Conservation (phyloP, 2,329 filamentous ascomycete genomes). For the Paracorniculantispora psalliotae region DNA sequence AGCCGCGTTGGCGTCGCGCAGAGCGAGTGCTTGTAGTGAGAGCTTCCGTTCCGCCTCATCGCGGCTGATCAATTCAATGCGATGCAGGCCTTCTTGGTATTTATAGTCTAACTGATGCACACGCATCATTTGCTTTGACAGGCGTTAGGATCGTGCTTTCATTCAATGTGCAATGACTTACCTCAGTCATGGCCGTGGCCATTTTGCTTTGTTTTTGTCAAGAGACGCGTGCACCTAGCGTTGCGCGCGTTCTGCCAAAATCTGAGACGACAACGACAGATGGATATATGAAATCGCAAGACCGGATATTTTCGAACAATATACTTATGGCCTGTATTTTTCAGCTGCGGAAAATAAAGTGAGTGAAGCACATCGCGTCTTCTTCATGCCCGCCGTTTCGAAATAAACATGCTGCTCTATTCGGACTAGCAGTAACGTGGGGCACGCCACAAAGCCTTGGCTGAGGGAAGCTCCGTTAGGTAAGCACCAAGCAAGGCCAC, state of each 20-base stretch:
- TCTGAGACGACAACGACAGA: not conserved
- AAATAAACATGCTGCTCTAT: conserved; percentile 9
- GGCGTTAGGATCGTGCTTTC: not conserved
- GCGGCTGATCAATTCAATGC: conserved; percentile 63
- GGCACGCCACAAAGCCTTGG: not conserved
- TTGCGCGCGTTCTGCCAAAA: not conserved
- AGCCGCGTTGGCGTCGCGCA: conserved; percentile 68
- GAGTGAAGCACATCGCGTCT: not conserved
- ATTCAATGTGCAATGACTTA: not conserved
- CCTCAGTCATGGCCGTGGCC: conserved; percentile 13
- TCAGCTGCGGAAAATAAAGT: conserved; percentile 13
- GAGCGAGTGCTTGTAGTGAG: conserved; percentile 62
- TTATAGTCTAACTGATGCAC: conserved; percentile 61
- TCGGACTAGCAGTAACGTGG: not conserved
- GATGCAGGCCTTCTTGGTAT: conserved; percentile 61
- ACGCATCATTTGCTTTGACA: conserved; percentile 37
- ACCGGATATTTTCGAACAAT: not conserved
- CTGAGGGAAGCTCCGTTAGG: not conserved
- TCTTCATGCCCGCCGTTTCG: not conserved
- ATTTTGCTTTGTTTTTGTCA: conserved; percentile 4
- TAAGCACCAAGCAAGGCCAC: conserved; percentile 12
- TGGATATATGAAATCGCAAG: not conserved
- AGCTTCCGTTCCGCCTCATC: conserved; percentile 70
- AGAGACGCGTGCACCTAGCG: not conserved
- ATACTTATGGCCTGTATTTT: not conserved